Conservation (phyloP, 495 filamentous ascomycete species). For the Trichoderma virens region DNA sequence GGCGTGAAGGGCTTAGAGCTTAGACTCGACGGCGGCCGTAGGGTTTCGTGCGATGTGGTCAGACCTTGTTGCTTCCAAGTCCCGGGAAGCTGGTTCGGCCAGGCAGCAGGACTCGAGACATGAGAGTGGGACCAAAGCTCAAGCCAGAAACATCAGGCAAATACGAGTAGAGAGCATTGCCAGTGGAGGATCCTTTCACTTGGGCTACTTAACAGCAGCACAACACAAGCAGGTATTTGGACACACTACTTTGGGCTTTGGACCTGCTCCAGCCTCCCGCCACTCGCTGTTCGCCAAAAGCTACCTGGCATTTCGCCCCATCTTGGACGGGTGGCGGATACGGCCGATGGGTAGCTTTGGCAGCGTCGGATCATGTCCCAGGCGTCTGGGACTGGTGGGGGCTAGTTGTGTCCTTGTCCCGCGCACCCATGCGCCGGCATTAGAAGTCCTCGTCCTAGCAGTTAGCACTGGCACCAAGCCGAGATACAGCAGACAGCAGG, state of each 20-base stretch:
- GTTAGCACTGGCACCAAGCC: background rate
- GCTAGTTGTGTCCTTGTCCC: background rate
- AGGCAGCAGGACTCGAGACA: background rate
- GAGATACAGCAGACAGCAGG: background rate
- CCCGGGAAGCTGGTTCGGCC: background rate
- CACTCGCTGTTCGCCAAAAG: too few species aligned
- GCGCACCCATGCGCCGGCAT: background rate
- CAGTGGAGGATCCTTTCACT: too few species aligned
- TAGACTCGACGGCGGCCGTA: background rate
- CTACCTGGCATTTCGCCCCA: too few species aligned
- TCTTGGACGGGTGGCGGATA: background rate
- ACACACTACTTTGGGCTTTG: too few species aligned
- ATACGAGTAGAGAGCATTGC: background rate
- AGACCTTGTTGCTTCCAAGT: background rate
- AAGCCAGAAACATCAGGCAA: background rate
- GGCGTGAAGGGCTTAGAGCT: too few species aligned
- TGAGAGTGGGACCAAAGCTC: background rate
- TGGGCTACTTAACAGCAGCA: too few species aligned
- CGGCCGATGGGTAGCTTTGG: background rate
- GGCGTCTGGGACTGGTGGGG: background rate
- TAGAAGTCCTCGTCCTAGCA: background rate
- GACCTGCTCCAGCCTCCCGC: too few species aligned
- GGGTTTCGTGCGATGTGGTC: background rate
- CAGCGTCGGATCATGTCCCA: background rate
- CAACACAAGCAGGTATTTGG: too few species aligned